Percentiles rank a stretch among this genome's conserved stretches.
Evolutionary conservation across 1,284 basidiomycete genomes (phyloP).

Genomic region (Gomphus sp.): DNA sequence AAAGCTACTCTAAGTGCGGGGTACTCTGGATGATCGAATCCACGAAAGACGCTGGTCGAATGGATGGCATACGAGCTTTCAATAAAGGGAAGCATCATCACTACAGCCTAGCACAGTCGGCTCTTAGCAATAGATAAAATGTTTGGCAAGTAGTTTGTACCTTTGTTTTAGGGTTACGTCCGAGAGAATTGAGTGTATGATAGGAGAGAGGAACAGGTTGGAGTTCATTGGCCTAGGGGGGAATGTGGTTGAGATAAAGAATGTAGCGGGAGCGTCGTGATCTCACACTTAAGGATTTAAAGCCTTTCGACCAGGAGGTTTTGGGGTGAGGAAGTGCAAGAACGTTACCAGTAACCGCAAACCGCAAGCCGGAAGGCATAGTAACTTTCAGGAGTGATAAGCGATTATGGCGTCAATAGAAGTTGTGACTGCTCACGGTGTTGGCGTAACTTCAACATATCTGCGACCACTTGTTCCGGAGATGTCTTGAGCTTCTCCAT

Average conservation of each 20-base stretch:
- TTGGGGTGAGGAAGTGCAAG: slow-evolving; percentile 64
- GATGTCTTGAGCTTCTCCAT: slow-evolving; percentile 65
- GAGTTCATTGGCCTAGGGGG: slow-evolving; percentile 43
- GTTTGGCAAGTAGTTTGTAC: slow-evolving; percentile 27
- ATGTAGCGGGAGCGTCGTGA: slow-evolving; percentile 6
- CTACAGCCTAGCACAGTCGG: slow-evolving; percentile 48
- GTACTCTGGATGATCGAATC: slow-evolving; percentile 78
- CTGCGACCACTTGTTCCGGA: slow-evolving; percentile 63
- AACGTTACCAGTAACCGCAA: slow-evolving; percentile 85
- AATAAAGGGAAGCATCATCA: slow-evolving; percentile 88
- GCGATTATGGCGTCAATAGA: neutral
- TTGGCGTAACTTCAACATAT: slow-evolving; percentile 67
- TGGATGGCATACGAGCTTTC: slow-evolving; percentile 88
- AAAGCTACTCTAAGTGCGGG: slow-evolving; percentile 80
- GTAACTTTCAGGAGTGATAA: slow-evolving; percentile 44
- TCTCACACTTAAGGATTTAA: slow-evolving; percentile 53
- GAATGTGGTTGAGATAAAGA: neutral
- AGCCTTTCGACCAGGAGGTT: slow-evolving; percentile 64
- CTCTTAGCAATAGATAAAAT: neutral
- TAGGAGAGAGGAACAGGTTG: slow-evolving; percentile 60
- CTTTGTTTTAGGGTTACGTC: slow-evolving; percentile 65
- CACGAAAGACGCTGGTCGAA: slow-evolving; percentile 69
- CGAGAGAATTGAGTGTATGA: slow-evolving; percentile 69
- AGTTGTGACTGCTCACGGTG: slow-evolving; percentile 40
- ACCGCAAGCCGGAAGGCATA: slow-evolving; percentile 72